Base-by-base conservation (phyloP, 2,329 filamentous ascomycete genomes). In the Fusarium anthophilum region DNA sequence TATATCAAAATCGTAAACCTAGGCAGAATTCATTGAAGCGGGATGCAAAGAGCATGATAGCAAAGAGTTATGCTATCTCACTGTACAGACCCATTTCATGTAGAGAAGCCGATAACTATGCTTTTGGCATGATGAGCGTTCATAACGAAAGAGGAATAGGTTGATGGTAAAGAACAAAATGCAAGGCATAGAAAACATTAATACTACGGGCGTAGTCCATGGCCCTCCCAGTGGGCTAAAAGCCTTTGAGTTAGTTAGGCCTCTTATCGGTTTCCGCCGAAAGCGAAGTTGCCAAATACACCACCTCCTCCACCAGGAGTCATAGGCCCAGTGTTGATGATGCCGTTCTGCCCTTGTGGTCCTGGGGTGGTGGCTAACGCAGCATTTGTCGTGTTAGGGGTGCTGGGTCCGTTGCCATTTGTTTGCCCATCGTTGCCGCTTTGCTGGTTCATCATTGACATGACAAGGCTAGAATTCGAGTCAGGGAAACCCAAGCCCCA, bases 401-500 rank as follows among this genome's bases (percentile, higher is more conserved):
- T 91, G 80, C 87, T 90, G 20, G 88, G 89, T 13, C 87, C 76
- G 74, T 86, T 39, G 85, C 85, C 17, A 88, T 77, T 71, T 47
- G 65, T 69, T 45, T 69, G 64, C 22, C 74, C 70, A 17, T 89
- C 69, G 62, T 72, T 72, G 63, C 75, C 69, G 54, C 77, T 79
- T 45, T 82, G 79, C 43, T 82, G 79, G 65, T 77, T 79, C 77
- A 84, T 79, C 79, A 81, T 81, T 43, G 80, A 77, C 54, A 78
- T 79, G 50, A 82, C 72, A 37, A 84, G 75, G 28, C 87, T 78
- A 83, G 89, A 85, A 82, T 92, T 78, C 83, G 89, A 85, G 82
- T 92, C 90, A 75, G 93, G 88, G 84, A 90, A 92, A 59, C 95
- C 95, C 15, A 98, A 86, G 17, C 96, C 96, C 93, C 96, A 98